A percentile compares a stretch with the other conserved stretches of the same genome.
Conservation (phyloP, 768 basidiomycete genomes). For the Peribolospora kevripleyi region DNA sequence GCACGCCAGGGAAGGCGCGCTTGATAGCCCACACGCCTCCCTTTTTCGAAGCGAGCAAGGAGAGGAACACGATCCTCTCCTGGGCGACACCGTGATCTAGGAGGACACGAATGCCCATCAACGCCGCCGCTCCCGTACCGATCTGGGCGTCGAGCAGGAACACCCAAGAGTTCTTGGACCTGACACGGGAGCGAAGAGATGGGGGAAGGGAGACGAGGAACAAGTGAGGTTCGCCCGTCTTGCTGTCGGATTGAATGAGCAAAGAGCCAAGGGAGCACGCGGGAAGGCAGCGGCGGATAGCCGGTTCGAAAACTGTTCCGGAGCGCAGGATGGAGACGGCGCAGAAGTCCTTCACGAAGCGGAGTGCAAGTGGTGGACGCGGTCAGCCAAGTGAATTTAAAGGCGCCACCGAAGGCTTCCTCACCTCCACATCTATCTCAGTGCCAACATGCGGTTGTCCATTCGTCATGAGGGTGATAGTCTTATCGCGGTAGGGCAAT, state of each 20-base stretch:
- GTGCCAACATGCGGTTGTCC: conserved; percentile 27
- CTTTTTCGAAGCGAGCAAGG: conserved; percentile 54
- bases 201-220: conserved; percentile 58
- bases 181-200: conserved; percentile 38
- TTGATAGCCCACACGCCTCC: conserved; percentile 57
- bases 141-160: conserved; percentile 80
- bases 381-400: not conserved
- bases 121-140: conserved; percentile 53
- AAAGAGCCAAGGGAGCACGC: conserved; percentile 70
- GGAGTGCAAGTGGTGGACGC: not conserved
- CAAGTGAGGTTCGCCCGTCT: conserved; percentile 65
- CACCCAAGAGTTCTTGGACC: conserved; percentile 49
- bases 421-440: conserved; percentile 32
- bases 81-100: conserved; percentile 76
- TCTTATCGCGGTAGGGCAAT: conserved; percentile 39
- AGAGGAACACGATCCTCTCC: conserved; percentile 21
- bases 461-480: conserved; percentile 43
- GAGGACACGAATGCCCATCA: conserved; percentile 84
- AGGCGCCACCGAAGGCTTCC: conserved; percentile 15
- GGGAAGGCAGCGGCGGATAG: conserved; percentile 64
- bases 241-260: conserved; percentile 65
- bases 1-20: conserved; percentile 57
- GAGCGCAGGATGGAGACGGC: conserved; percentile 56
- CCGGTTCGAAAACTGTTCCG: conserved; percentile 73
- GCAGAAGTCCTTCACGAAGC: conserved; percentile 35